These are phyloP conservation scores for Ajuga reptans DNA, from an alignment of 305 asterid species.

Conservation along the genomic window DNA sequence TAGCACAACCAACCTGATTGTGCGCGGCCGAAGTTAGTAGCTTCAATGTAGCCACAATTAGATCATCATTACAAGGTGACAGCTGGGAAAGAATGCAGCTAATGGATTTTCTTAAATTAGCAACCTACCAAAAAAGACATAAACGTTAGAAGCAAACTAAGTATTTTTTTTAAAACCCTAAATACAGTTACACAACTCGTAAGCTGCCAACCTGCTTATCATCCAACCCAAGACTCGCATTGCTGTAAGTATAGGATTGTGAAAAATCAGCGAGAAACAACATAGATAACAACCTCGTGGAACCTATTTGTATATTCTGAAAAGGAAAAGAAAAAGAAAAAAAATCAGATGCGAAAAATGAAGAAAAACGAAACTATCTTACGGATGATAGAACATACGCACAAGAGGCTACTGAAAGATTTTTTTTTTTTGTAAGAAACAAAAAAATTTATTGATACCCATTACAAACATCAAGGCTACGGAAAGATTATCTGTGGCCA, in stretches of 20 bases:
- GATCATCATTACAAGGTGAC: constrained; percentile 54
- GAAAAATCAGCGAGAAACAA: constrained; percentile 50
- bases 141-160: constrained; percentile 19
- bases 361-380: neutral
- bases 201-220: constrained; percentile 63
- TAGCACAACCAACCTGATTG: constrained; percentile 52
- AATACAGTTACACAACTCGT: constrained; percentile 14
- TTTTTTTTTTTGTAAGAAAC: neutral
- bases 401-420: neutral
- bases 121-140: constrained; percentile 45
- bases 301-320: constrained; percentile 73
- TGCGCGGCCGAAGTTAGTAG: constrained; percentile 69
- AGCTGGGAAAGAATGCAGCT: constrained; percentile 55
- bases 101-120: constrained; percentile 48
- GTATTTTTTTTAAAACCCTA: constrained; percentile 10
- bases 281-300: constrained; percentile 65
- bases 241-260: constrained; percentile 41
- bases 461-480: neutral
- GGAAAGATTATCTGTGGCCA: neutral
- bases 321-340: constrained; percentile 14
- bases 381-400: neutral
- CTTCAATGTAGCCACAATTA: constrained; percentile 48
- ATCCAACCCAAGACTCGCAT: constrained; percentile 69
- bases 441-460: too few species aligned
- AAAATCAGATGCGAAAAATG: constrained; percentile 18